A percentile compares a stretch with the other conserved stretches of the same genome.
Conservation (phyloP, 1,139 yeast species). For the Yarrowia galli region DNA sequence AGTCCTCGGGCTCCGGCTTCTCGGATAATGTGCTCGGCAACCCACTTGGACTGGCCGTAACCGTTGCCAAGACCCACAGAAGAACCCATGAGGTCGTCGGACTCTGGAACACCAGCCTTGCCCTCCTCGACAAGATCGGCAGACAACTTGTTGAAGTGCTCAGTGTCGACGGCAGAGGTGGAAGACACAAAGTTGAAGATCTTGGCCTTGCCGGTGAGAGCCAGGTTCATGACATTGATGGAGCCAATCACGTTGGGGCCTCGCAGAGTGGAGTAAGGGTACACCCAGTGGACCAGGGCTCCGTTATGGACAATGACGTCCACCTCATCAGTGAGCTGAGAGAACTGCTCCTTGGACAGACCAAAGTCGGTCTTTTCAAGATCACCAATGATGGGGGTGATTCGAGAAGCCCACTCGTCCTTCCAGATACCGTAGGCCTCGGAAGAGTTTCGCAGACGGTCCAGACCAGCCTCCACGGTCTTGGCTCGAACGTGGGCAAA, state of each 20-base stretch:
- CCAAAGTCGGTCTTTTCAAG: constrained; percentile 78
- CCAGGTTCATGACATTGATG: constrained; percentile 79
- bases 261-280: constrained; percentile 87
- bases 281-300: constrained; percentile 98
- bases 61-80: constrained; percentile 85
- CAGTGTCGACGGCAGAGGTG: constrained; percentile 89
- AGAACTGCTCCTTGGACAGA: constrained; percentile 65
- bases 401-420: constrained; percentile 61
- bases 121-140: constrained; percentile 73
- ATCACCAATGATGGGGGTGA: constrained; percentile 84
- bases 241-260: constrained; percentile 94
- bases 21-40: constrained; percentile 87
- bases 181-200: constrained; percentile 91
- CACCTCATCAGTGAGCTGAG: constrained; percentile 59
- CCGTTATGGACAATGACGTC: constrained; percentile 95
- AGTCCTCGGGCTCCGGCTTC: constrained; percentile 85
- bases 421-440: constrained; percentile 88
- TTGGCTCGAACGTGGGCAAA: constrained; percentile 93
- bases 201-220: constrained; percentile 81
- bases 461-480: constrained; percentile 69
- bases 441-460: constrained; percentile 79
- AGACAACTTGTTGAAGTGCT: constrained; percentile 77
- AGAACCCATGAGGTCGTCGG: constrained; percentile 84
- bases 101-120: constrained; percentile 74
- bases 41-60: constrained; percentile 98